Evolutionary conservation across 352 stramenopile genomes (phyloP), one percentile per base, ranked within the genome.

Genomic region (Globisporangium nagaii): DNA sequence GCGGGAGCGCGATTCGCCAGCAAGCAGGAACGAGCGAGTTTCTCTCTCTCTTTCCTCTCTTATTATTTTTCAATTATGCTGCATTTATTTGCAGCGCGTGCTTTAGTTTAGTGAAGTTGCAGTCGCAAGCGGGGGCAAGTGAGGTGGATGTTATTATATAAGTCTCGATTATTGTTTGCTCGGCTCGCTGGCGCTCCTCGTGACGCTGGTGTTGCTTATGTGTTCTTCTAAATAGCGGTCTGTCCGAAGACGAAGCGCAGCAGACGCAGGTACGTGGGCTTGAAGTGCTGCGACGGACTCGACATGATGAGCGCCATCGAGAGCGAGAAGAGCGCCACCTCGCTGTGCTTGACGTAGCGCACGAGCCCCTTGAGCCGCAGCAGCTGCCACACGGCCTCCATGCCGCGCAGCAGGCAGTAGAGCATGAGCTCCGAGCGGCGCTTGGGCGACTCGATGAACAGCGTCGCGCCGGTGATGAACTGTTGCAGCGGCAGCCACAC

Each of bases 231-330:
- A 73, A 88, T 83, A 71, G 76, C 79, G 54, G 83, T 66, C 43
- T 65, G 69, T 25, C 84, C 84, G 66, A 93, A 93, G 65, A 91
- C 67, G 59, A 93, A 93, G 25, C 78, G 74, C 47, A 90, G 49
- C 46, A 91, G 84, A 34, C 69, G 64, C 30, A 88, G 65, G 55
- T 93, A 91, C 27, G 84, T 90, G 17, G 80, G 77, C 62, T 93
- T 93, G 62, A 93, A 88, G 64, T 89, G 73, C 54, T 74, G 61
- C 2, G 80, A 53, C 20, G 80, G 81, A 25, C 71, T 81, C 27
- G 80, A 88, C 80, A 91, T 89, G 63, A 91, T 91, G 36, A 86
- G 57, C 27, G 84, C 76, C 76, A 93, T 89, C 25, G 84, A 91
- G 31, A 93, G 45, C 47, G 76, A 91, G 59, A 93, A 93, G 24